phyloP scores from a whole-genome alignment of 805 yeast species.

The Monosporozyma aerobia region DNA sequence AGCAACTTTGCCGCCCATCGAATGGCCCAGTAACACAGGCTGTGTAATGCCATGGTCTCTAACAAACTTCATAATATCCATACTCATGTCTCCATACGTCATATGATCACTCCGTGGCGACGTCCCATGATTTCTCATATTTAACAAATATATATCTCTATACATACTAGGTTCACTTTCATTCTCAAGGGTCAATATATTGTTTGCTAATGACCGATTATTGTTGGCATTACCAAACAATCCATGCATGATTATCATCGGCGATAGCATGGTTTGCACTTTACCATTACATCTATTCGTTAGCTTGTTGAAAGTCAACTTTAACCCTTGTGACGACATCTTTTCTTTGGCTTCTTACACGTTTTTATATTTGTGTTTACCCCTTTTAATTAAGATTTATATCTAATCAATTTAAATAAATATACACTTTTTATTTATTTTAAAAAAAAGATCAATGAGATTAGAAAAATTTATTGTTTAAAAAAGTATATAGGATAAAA shows the following conservation, averaged over 20 bases:
- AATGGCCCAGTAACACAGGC: slow-evolving; percentile 68
- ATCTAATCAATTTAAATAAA: no score
- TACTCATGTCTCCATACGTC: slow-evolving; percentile 33
- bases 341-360: not conserved
- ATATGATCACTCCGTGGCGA: slow-evolving; percentile 73
- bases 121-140: slow-evolving; percentile 86
- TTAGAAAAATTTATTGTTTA: no score
- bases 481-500: not conserved
- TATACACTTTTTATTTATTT: no score
- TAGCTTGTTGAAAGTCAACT: not conserved
- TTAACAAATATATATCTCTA: slow-evolving; percentile 60
- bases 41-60: slow-evolving; percentile 32
- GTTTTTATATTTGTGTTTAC: not conserved
- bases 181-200: not conserved
- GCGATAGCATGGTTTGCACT: slow-evolving; percentile 22
- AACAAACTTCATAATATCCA: slow-evolving; percentile 75
- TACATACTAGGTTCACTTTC: slow-evolving; percentile 42
- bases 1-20: slow-evolving; percentile 91
- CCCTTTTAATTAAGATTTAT: not conserved
- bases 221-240: slow-evolving; percentile 79
- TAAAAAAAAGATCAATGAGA: not conserved
- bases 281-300: not conserved
- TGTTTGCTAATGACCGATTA: slow-evolving; percentile 61
- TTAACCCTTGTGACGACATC: not conserved
- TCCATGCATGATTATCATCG: slow-evolving; percentile 79